phyloP scores from a whole-genome alignment of 2,329 filamentous ascomycete genomes.

The Clonostachys rosea region DNA sequence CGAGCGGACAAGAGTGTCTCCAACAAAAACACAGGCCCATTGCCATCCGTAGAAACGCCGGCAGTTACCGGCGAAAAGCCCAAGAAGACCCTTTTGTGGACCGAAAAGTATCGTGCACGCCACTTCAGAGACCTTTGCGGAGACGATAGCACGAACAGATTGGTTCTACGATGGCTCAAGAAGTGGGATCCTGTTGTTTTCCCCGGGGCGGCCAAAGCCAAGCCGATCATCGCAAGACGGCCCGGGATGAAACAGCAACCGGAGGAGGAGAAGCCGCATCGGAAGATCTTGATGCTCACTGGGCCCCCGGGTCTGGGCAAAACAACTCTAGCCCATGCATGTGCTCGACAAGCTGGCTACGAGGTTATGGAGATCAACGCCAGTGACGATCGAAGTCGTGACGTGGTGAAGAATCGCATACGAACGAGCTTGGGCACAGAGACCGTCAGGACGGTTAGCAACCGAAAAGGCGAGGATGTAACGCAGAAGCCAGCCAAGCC shows the following conservation, averaged over 20 bases:
- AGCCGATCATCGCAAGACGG: constrained; percentile 34
- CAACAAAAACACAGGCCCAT: constrained; percentile 20
- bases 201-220: constrained; percentile 64
- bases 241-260: constrained; percentile 30
- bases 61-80: constrained; percentile 24
- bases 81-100: constrained; percentile 71
- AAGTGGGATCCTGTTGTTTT: constrained; percentile 92
- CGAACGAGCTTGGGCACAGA: constrained; percentile 90
- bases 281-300: constrained; percentile 85
- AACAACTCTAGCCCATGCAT: constrained; percentile 94
- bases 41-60: constrained; percentile 32
- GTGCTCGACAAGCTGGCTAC: constrained; percentile 90
- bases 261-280: constrained; percentile 71
- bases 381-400: constrained; percentile 85
- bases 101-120: constrained; percentile 91
- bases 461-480: constrained; percentile 48
- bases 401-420: constrained; percentile 88
- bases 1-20: constrained; percentile 15
- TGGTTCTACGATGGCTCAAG: constrained; percentile 90
- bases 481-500: constrained; percentile 73
- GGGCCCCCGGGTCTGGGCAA: constrained; percentile 93
- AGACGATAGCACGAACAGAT: constrained; percentile 87
- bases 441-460: constrained; percentile 75
- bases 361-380: constrained; percentile 97
- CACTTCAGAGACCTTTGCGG: constrained; percentile 92